Conservation (phyloP, 805 yeast genomes). For the Candida qinlingensis region DNA sequence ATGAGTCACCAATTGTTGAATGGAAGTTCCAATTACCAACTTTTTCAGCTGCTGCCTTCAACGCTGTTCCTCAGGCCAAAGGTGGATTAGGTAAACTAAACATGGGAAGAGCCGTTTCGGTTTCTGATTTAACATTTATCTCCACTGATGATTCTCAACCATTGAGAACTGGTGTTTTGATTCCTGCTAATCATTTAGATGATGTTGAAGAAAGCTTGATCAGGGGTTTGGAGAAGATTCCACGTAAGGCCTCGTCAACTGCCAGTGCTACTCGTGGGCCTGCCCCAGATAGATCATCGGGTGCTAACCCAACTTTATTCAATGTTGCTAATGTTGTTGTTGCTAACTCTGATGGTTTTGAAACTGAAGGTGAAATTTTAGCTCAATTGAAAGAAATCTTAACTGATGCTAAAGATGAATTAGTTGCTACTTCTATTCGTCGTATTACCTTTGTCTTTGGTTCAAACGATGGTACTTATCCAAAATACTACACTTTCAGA, state of each 20-base stretch:
- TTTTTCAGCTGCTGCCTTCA: slow-evolving; percentile 64
- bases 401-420: slow-evolving; percentile 63
- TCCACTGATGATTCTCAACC: slow-evolving; percentile 66
- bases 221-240: slow-evolving; percentile 69
- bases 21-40: slow-evolving; percentile 89
- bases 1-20: slow-evolving; percentile 63
- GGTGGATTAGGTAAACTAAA: slow-evolving; percentile 34
- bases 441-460: slow-evolving; percentile 92
- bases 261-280: slow-evolving; percentile 34
- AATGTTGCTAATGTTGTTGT: slow-evolving; percentile 84
- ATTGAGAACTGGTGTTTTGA: slow-evolving; percentile 77
- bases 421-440: slow-evolving; percentile 70
- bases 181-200: slow-evolving; percentile 77
- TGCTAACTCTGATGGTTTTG: slow-evolving; percentile 67
- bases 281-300: slow-evolving; percentile 41
- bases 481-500: slow-evolving; percentile 92
- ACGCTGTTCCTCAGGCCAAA: slow-evolving; percentile 53
- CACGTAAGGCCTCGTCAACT: slow-evolving; percentile 34
- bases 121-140: slow-evolving; percentile 84
- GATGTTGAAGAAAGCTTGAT: slow-evolving; percentile 80
- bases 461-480: slow-evolving; percentile 78
- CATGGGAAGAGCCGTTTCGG: slow-evolving; percentile 85
- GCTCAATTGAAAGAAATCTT: slow-evolving; percentile 58
- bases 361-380: slow-evolving; percentile 63
- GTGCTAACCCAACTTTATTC: slow-evolving; percentile 38